Percentiles rank a stretch among this genome's conserved stretches.
Conservation (phyloP, 2,329 filamentous ascomycete species). For the Microcera coccophila region DNA sequence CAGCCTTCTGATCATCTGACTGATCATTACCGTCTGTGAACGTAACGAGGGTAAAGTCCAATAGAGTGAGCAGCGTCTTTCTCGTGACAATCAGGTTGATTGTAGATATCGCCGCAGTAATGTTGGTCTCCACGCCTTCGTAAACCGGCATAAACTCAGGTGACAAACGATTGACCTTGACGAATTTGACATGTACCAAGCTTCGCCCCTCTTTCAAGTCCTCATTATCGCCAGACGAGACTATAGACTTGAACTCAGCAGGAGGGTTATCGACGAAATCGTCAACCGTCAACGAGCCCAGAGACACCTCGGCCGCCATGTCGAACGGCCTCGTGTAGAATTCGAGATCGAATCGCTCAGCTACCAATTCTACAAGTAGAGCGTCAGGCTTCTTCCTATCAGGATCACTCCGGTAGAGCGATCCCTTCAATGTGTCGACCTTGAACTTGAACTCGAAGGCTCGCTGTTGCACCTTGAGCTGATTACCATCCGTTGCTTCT, state of each 20-base stretch:
- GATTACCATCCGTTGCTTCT: slow-evolving; percentile 51
- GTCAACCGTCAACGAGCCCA: slow-evolving; percentile 83
- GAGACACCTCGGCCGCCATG: slow-evolving; percentile 85
- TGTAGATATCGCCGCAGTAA: slow-evolving; percentile 86
- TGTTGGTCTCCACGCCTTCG: slow-evolving; percentile 88
- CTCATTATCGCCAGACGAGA: slow-evolving; percentile 73
- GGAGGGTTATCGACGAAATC: slow-evolving; percentile 89
- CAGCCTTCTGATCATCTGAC: slow-evolving; percentile 33
- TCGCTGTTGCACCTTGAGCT: slow-evolving; percentile 75
- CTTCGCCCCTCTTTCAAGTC: slow-evolving; percentile 76
- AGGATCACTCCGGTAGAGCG: slow-evolving; percentile 81
- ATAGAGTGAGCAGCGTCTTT: slow-evolving; percentile 82
- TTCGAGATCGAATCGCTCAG: slow-evolving; percentile 80
- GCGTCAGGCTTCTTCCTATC: slow-evolving; percentile 72
- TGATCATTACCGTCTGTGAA: slow-evolving; percentile 63
- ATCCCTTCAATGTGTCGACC: slow-evolving; percentile 89
- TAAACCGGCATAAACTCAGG: slow-evolving; percentile 91
- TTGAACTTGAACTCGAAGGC: slow-evolving; percentile 97
- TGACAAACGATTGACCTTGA: slow-evolving; percentile 83
- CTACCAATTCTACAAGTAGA: slow-evolving; percentile 84
- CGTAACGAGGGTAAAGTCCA: slow-evolving; percentile 91
- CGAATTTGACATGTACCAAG: slow-evolving; percentile 83
- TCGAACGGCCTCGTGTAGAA: slow-evolving; percentile 88
- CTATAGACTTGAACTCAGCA: slow-evolving; percentile 91
- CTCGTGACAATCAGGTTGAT: slow-evolving; percentile 95